Evolutionary conservation across 805 yeast genomes (phyloP), one percentile per base, ranked within the genome.

Genomic region (Diddensiella transvaalensis): DNA sequence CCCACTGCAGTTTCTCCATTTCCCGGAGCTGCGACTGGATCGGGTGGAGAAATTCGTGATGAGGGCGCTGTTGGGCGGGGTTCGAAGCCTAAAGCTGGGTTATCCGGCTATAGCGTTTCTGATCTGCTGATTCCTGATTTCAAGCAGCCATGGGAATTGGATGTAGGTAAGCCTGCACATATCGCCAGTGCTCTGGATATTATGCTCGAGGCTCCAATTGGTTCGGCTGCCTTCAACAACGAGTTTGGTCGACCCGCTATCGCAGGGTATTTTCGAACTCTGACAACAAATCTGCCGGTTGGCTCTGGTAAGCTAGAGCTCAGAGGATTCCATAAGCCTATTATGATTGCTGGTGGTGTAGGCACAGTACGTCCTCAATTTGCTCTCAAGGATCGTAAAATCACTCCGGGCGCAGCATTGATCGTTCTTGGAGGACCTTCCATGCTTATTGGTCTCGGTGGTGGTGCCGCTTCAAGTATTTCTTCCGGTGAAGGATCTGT

Each of bases 31-130:
- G 96, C 99, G 38, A 93, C 99, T 11, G 99, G 99, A 55, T 90
- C 98, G 8, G 99, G 99, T 67, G 99, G 99, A 74, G 99, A 93
- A 71, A 93, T 93, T 62, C 87, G 99, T 77, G 99, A 93, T 69
- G 99, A 93, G 73, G 99, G 97, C 72, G 99, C 99, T 24, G 96
- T 93, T 22, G 99, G 99, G 55, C 82, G 97, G 67, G 99, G 99
- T 40, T 91, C 98, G 22, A 88, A 88, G 68, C 80, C 98, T 39
- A 91, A 93, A 71, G 96, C 97, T 63, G 99, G 99, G 47, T 75
- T 93, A 53, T 76, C 95, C 37, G 99, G 99, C 5, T 93, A 82
- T 69, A 78, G 95, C 8, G 96, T 89, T 19, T 83, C 95, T 35
- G 98, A 93, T 69, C 76, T 93, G 66, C 75, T 79, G 55, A 90